Percentiles rank a stretch among this genome's conserved stretches.
Conservation (phyloP, 805 yeast genomes). For the Yamadazyma tumulicola region DNA sequence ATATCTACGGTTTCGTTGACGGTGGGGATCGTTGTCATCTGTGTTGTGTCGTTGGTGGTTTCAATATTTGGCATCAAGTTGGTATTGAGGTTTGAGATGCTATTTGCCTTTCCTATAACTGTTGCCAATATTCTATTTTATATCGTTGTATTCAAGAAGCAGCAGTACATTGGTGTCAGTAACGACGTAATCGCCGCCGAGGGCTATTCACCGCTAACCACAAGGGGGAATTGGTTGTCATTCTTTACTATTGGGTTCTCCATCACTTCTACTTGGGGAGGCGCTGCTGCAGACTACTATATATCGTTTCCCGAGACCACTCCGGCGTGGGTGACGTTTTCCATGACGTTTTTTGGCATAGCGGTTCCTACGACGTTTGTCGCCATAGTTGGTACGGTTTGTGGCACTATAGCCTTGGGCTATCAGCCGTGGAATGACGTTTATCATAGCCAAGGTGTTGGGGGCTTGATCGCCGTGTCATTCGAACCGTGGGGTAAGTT, state of each 20-base stretch:
- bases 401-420: constrained; percentile 56
- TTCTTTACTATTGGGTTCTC: constrained; percentile 35
- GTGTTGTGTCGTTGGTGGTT: constrained; percentile 24
- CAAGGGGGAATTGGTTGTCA: constrained; percentile 31
- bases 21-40: constrained; percentile 29
- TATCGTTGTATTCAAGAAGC: constrained; percentile 26
- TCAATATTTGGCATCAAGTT: constrained; percentile 32
- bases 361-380: constrained; percentile 66
- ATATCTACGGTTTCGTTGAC: constrained; percentile 24
- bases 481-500: constrained; percentile 54
- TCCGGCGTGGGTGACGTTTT: constrained; percentile 56
- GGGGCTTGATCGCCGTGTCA: constrained; percentile 71
- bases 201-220: constrained; percentile 14
- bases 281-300: constrained; percentile 89
- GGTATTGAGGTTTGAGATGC: constrained; percentile 25
- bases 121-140: constrained; percentile 28
- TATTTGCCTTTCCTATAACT: constrained; percentile 27
- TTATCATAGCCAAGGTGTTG: constrained; percentile 27
- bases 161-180: constrained; percentile 16
- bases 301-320: constrained; percentile 74
- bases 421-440: constrained; percentile 31
- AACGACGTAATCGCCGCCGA: constrained; percentile 18
- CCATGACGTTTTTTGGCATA: constrained; percentile 61
- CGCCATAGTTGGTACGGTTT: constrained; percentile 81
- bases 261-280: constrained; percentile 83